phyloP scores from a whole-genome alignment of 257 asterid genomes.

The Haberlea rhodopensis region DNA sequence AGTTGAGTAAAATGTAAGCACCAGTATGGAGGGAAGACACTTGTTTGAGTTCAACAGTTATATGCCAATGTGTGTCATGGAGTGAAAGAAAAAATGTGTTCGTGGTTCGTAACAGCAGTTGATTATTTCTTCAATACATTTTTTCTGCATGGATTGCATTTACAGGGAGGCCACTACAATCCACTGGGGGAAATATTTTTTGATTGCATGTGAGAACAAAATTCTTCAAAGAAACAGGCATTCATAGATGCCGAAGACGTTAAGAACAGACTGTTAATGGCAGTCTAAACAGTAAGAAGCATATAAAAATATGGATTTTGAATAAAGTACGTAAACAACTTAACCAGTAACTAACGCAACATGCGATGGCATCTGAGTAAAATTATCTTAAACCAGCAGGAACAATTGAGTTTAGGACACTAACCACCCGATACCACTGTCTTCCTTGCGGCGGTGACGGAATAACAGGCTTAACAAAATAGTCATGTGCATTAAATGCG shows the following conservation, averaged over 20 bases:
- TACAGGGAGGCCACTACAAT: no score
- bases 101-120: no score
- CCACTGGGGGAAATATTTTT: no score
- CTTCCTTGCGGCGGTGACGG: constrained; percentile 67
- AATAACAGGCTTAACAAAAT: constrained; percentile 46
- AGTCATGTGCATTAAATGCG: constrained; percentile 87
- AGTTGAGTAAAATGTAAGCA: no score
- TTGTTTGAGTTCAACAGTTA: no score
- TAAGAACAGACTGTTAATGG: neutral
- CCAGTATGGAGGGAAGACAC: no score
- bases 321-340: neutral
- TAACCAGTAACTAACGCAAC: neutral
- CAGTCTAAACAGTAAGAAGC: constrained; percentile 17
- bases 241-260: neutral
- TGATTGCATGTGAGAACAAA: neutral
- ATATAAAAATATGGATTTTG: constrained; percentile 4
- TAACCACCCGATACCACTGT: constrained; percentile 86
- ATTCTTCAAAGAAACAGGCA: neutral
- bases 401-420: constrained; percentile 29
- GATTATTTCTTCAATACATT: no score
- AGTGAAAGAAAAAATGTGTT: neutral
- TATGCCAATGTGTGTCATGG: neutral
- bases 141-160: no score
- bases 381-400: neutral
- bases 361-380: constrained; percentile 19